Evolutionary conservation across 2,329 filamentous ascomycete species (phyloP), one percentile per base, ranked within the genome.

Genomic region (Colletotrichum sp.): DNA sequence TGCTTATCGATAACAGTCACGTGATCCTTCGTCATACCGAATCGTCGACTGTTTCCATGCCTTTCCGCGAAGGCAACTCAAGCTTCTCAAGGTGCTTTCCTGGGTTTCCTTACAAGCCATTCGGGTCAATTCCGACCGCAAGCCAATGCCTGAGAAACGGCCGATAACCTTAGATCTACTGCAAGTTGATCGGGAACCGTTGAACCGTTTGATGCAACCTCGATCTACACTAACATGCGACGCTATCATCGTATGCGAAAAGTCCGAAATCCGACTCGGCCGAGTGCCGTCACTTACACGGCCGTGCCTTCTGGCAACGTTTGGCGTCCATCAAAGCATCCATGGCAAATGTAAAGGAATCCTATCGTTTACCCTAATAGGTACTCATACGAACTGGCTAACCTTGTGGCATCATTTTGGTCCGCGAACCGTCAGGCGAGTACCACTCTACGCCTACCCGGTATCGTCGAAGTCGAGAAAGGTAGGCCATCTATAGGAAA

Each of bases 1-100:
- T 6, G 26, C 26, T 73, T 77, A 77, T 76, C 76, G 76, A 77
- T 77, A 61, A 61, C 10, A 30, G 30, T 67, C 73, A 76, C 75
- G 75, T 77, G 75, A 24, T 18, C 61, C 16, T 34, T 28, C 18
- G 18, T 43, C 32, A 65, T 52, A 24, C 21, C 28, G n/a, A 28
- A 48, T 21, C 48, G 21, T 32, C 52, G 36, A 43, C 36, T 55
- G 36, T 52, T 30, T 32, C 60, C 26, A 43, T 18, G 21, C 26
- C 34, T 36, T 61, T 30, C 28, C 6, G 24, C 14, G 57, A 21
- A 18, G 57, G 57, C 52, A 57, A 57, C 26, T 26, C 21, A 24
- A 24, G 52, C 26, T 57, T 24, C 14, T 26, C 48, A 18, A 48
- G n/a, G 18, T 43, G 39, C 39, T 43, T 43, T n/a, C 39, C 39